A percentile compares a stretch with the other conserved stretches of the same genome.
phyloP scores from a whole-genome alignment of 495 filamentous ascomycete species.

The Xylaria castorea region DNA sequence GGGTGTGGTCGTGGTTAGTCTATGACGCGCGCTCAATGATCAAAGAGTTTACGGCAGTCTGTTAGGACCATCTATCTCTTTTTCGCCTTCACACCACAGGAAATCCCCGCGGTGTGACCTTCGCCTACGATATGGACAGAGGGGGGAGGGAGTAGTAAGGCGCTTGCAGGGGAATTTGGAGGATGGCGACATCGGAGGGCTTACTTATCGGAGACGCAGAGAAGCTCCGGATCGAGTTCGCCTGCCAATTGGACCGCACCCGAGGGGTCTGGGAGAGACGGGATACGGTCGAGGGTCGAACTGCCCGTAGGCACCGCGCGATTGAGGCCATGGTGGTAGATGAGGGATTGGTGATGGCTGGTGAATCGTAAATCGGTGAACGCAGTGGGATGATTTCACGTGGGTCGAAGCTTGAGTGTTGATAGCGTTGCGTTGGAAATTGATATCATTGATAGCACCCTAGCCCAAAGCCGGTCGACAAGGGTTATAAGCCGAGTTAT shows the following conservation, averaged over 20 bases:
- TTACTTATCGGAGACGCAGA: constrained; percentile 53
- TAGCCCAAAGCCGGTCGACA: constrained; percentile 8
- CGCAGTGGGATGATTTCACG: constrained; percentile 37
- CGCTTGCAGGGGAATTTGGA: background rate
- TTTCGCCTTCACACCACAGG: background rate
- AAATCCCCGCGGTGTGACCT: background rate
- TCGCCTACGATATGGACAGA: background rate
- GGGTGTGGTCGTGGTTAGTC: constrained; percentile 26
- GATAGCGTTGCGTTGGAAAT: constrained; percentile 25
- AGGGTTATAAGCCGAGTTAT: constrained; percentile 18
- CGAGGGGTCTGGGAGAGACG: constrained; percentile 45
- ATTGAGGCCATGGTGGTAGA: constrained; percentile 54
- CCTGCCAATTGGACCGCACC: constrained; percentile 39
- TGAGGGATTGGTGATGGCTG: constrained; percentile 10
- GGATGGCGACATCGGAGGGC: constrained; percentile 43
- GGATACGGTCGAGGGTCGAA: constrained; percentile 49
- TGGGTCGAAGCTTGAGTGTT: too few species aligned
- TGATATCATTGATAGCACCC: constrained; percentile 21
- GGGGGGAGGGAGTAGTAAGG: background rate
- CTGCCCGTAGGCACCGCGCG: constrained; percentile 53
- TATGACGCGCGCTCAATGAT: background rate
- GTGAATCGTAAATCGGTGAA: constrained; percentile 31
- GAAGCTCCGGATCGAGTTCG: constrained; percentile 47
- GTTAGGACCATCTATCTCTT: background rate
- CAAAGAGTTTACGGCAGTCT: background rate